phyloP scores from a whole-genome alignment of 208 protist genomes.

The Wallacemonas sp. region DNA sequence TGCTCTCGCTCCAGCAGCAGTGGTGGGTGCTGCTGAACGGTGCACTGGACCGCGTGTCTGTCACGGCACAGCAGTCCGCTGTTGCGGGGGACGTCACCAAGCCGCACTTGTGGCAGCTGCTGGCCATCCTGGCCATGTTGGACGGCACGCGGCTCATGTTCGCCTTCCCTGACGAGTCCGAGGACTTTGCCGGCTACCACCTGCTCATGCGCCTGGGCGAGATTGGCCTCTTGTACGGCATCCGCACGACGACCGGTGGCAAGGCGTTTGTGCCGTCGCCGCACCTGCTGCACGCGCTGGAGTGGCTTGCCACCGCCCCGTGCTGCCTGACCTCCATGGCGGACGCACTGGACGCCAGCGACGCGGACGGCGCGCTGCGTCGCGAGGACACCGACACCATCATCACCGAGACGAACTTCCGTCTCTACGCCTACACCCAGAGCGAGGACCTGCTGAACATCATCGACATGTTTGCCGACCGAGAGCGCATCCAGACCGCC shows the following conservation, averaged over 20 bases:
- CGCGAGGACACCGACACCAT: slow-evolving; percentile 91
- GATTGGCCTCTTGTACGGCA: slow-evolving; percentile 79
- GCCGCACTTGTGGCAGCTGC: slow-evolving; percentile 71
- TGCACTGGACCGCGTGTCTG: slow-evolving; percentile 69
- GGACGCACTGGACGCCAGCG: slow-evolving; percentile 8
- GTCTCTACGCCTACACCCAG: slow-evolving; percentile 86
- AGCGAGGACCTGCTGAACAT: slow-evolving; percentile 79
- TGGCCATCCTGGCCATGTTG: slow-evolving; percentile 65
- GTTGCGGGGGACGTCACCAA: slow-evolving; percentile 24
- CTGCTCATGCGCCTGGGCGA: slow-evolving; percentile 77
- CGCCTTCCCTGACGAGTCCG: slow-evolving; percentile 53
- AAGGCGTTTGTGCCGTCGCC: slow-evolving; percentile 78
- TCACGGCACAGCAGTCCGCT: slow-evolving; percentile 11
- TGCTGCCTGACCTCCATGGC: slow-evolving; percentile 62
- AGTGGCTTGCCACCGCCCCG: slow-evolving; percentile 61
- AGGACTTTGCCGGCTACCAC: slow-evolving; percentile 62
- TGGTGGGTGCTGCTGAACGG: slow-evolving; percentile 83
- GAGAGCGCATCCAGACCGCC: slow-evolving; percentile 34
- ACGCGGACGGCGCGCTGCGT: slow-evolving; percentile 29
- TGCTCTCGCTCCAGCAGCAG: slow-evolving; percentile 85
- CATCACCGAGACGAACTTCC: slow-evolving; percentile 92
- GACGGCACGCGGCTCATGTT: slow-evolving; percentile 60
- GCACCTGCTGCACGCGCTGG: slow-evolving; percentile 74
- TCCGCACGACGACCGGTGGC: slow-evolving; percentile 35
- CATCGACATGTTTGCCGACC: slow-evolving; percentile 77